Percentiles rank a stretch among this genome's conserved stretches.
These are phyloP conservation scores for Aureobasidium melanogenum DNA, from an alignment of 2,329 filamentous ascomycete genomes.

Conservation along the genomic window DNA sequence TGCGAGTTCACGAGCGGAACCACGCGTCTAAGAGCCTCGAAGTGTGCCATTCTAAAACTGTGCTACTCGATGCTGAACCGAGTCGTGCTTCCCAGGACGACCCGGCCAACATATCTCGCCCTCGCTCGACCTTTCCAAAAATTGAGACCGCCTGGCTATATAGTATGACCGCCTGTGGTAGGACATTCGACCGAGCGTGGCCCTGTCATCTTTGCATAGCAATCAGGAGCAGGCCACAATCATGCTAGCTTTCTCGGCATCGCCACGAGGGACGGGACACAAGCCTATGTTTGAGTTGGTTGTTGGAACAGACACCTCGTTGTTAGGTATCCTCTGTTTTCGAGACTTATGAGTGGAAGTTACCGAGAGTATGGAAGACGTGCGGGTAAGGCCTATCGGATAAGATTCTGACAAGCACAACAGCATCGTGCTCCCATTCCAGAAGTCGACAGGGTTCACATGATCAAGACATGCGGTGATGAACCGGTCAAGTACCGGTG, in stretches of 20 bases:
- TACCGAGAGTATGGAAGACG: neutral
- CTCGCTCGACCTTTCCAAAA: neutral
- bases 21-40: neutral
- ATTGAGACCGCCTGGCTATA: neutral
- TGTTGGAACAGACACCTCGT: neutral
- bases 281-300: neutral
- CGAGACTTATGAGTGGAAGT: neutral
- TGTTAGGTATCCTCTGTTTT: neutral
- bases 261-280: neutral
- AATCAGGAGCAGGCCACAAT: neutral
- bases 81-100: neutral
- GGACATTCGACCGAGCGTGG: neutral
- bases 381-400: neutral
- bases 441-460: neutral
- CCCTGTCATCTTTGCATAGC: slow-evolving; percentile 4
- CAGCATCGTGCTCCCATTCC: slow-evolving; percentile 2
- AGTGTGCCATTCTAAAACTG: neutral
- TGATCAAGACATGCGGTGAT: neutral
- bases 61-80: neutral
- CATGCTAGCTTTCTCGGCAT: neutral
- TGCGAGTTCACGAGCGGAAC: neutral
- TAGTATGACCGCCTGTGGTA: neutral
- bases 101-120: neutral
- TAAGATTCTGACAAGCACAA: neutral
- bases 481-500: neutral